A percentile compares a stretch with the other conserved stretches of the same genome.
These are phyloP conservation scores for Podospora tetraspora DNA, from an alignment of 495 filamentous ascomycete genomes.

Conservation along the genomic window DNA sequence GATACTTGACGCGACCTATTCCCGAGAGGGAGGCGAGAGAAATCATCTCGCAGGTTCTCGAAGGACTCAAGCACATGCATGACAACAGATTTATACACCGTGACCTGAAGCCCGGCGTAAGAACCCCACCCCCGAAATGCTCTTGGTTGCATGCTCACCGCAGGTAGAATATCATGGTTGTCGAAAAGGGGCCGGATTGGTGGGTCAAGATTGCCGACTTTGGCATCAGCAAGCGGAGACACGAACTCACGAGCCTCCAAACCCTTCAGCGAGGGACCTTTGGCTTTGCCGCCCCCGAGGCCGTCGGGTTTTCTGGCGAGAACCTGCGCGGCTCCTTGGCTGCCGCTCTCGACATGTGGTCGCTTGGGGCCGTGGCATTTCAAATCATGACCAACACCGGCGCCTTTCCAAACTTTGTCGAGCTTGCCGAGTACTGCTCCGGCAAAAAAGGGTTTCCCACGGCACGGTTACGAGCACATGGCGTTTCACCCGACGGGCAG, in stretches of 20 bases:
- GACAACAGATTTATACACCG: conserved; percentile 44
- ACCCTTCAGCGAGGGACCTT: conserved; percentile 15
- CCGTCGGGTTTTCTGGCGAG: conserved; percentile 3
- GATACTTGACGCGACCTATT: conserved; percentile 14
- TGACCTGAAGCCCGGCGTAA: conserved; percentile 45
- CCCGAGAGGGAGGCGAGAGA: conserved; percentile 34
- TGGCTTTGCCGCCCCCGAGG: conserved; percentile 18
- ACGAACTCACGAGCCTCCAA: conserved; percentile 7
- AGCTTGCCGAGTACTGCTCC: conserved; percentile 10
- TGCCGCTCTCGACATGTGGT: conserved; percentile 20
- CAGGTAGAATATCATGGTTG: conserved; percentile 21
- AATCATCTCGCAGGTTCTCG: conserved; percentile 40
- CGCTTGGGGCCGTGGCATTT: conserved; percentile 17
- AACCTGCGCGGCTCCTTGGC: not conserved
- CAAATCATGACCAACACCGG: conserved; percentile 8
- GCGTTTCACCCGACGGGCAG: conserved; percentile 3
- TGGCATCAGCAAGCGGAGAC: conserved; percentile 34
- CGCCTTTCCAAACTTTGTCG: conserved; percentile 7
- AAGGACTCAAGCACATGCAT: conserved; percentile 46
- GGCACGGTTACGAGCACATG: not conserved
- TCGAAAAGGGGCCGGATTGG: conserved; percentile 25
- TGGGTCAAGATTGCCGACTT: conserved; percentile 52
- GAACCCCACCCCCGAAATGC: not conserved
- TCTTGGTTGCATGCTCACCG: not conserved
- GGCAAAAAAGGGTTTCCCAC: conserved; percentile 6